These are phyloP conservation scores for Capsicum baccatum DNA, from an alignment of 257 asterid genomes.

Conservation along the genomic window DNA sequence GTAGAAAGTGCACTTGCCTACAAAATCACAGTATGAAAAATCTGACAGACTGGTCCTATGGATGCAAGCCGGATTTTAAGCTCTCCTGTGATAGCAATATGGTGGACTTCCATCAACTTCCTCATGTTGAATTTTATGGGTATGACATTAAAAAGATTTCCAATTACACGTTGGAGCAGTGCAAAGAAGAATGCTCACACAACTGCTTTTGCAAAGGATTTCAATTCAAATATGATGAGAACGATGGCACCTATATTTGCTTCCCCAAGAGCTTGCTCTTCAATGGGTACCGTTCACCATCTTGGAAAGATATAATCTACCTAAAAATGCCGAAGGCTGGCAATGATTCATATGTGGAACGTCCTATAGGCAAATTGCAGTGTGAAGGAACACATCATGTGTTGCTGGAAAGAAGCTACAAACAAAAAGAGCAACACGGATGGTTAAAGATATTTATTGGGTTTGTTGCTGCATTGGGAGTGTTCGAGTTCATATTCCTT, in stretches of 20 bases:
- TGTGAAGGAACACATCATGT: background rate
- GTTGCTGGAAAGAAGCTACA: background rate
- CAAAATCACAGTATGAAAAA: too few relatives aligned
- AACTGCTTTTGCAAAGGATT: background rate
- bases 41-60: too few relatives aligned
- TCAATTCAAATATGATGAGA: background rate
- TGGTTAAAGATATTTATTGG: slow-evolving; percentile 19
- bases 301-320: slow-evolving; percentile 17
- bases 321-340: slow-evolving; percentile 22
- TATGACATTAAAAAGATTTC: background rate
- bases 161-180: background rate
- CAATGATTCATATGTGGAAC: background rate
- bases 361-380: background rate
- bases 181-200: background rate
- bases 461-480: slow-evolving; percentile 27
- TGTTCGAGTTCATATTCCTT: background rate
- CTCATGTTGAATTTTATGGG: background rate
- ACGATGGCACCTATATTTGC: background rate
- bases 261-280: slow-evolving; percentile 15
- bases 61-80: too few relatives aligned
- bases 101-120: background rate
- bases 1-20: too few relatives aligned
- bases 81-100: too few relatives aligned
- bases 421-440: background rate
- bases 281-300: slow-evolving; percentile 25